Evolutionary conservation across 2,329 filamentous ascomycete genomes (phyloP).

Genomic region (Tolypocladium nubicola): DNA sequence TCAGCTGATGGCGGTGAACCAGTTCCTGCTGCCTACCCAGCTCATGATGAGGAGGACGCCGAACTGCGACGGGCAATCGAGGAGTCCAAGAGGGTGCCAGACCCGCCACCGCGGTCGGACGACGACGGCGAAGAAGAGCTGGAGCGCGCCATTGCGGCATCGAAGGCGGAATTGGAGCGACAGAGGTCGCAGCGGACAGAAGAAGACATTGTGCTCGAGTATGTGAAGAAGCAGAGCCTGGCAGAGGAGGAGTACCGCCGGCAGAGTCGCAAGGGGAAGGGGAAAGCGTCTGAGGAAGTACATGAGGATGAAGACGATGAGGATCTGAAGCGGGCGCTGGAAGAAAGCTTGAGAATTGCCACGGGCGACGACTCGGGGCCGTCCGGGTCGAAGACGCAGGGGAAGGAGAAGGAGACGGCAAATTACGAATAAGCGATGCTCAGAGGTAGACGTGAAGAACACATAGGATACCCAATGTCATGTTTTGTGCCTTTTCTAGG

Average conservation of each 20-base stretch:
- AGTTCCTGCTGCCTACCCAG: neutral
- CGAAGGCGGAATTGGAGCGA: slow-evolving; percentile 30
- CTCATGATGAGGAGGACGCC: slow-evolving; percentile 18
- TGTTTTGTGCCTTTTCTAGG: neutral
- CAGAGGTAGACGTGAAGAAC: neutral
- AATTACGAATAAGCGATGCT: neutral
- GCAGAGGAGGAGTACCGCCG: slow-evolving; percentile 49
- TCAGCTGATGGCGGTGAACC: neutral
- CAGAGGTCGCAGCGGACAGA: slow-evolving; percentile 40
- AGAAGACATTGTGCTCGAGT: slow-evolving; percentile 66
- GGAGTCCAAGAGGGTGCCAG: slow-evolving; percentile 23
- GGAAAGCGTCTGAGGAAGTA: slow-evolving; percentile 13
- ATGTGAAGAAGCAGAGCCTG: slow-evolving; percentile 67
- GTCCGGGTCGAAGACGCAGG: slow-evolving; percentile 6
- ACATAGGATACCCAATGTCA: slow-evolving; percentile 2
- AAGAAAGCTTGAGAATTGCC: slow-evolving; percentile 40
- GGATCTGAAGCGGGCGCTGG: slow-evolving; percentile 43
- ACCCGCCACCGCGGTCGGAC: slow-evolving; percentile 11
- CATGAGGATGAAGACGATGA: slow-evolving; percentile 36
- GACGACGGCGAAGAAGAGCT: slow-evolving; percentile 34
- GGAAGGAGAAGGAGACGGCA: neutral
- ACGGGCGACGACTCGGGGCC: slow-evolving; percentile 14
- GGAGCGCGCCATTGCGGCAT: slow-evolving; percentile 32
- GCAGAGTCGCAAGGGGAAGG: slow-evolving; percentile 22
- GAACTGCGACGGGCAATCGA: slow-evolving; percentile 29